Percentiles rank a stretch among this genome's conserved stretches.
These are phyloP conservation scores for Sedum album DNA, from an alignment of 164 flowering plant genomes.

Conservation along the genomic window DNA sequence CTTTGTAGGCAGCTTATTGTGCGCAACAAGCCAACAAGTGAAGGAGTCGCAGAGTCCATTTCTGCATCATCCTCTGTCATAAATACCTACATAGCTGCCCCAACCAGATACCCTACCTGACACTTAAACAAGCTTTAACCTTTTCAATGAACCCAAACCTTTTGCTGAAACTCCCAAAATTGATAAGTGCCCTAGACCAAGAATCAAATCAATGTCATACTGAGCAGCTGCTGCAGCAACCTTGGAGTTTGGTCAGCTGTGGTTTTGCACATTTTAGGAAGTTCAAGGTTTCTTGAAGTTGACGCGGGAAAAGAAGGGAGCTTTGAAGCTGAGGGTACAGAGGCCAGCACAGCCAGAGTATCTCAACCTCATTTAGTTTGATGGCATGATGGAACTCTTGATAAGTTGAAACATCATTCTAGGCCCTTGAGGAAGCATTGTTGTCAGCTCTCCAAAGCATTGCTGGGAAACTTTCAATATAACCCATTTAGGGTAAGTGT, in stretches of 20 bases:
- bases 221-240: neutral
- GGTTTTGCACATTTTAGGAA: neutral
- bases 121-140: neutral
- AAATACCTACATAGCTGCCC: neutral
- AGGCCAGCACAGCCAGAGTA: neutral
- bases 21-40: too few relatives aligned
- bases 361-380: neutral
- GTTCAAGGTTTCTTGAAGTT: neutral
- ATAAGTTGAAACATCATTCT: neutral
- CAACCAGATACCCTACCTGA: neutral
- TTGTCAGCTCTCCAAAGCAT: neutral
- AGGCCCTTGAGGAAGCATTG: neutral
- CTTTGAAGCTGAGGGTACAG: neutral
- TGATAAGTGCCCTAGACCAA: neutral
- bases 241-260: neutral
- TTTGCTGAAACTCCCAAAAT: neutral
- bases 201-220: neutral
- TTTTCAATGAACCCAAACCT: neutral
- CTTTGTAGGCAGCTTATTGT: too few relatives aligned
- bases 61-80: neutral
- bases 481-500: neutral
- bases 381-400: neutral
- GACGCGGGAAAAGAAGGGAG: neutral
- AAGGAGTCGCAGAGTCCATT: conserved; percentile 8
- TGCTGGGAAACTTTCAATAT: neutral